These are phyloP conservation scores for Chloranthus sessilifolius DNA, from an alignment of 164 flowering plant genomes.

Conservation along the genomic window DNA sequence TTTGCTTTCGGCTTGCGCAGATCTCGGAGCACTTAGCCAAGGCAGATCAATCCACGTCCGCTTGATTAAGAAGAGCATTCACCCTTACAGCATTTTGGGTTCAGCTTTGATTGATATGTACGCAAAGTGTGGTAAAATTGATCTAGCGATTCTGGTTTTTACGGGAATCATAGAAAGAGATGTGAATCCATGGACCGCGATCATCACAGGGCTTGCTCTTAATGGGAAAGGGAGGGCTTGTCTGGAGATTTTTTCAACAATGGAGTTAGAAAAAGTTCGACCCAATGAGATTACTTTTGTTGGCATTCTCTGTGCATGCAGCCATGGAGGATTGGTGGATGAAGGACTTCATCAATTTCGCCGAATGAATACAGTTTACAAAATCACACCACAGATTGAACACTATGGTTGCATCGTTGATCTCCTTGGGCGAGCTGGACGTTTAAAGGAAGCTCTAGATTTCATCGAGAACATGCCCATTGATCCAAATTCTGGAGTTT, in stretches of 20 bases:
- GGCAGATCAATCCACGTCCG: neutral
- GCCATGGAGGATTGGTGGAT: slow-evolving; percentile 13
- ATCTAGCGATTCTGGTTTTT: slow-evolving; percentile 3
- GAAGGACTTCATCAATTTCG: slow-evolving; percentile 7
- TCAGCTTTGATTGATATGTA: slow-evolving; percentile 25
- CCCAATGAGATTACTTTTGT: slow-evolving; percentile 16
- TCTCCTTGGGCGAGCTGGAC: slow-evolving; percentile 15
- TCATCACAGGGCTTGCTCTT: slow-evolving; percentile 10
- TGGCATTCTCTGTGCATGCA: slow-evolving; percentile 13
- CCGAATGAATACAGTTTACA: neutral
- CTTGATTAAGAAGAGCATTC: neutral
- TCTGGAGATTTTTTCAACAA: slow-evolving; percentile 1
- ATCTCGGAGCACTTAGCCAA: neutral
- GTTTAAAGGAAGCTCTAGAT: slow-evolving; percentile 10
- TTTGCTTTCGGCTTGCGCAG: slow-evolving; percentile 10
- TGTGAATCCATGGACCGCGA: slow-evolving; percentile 13
- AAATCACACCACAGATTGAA: slow-evolving; percentile 6
- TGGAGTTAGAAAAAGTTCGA: slow-evolving; percentile 4
- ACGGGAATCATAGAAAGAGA: neutral
- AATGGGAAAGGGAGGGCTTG: slow-evolving; percentile 9
- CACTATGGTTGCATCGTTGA: slow-evolving; percentile 20
- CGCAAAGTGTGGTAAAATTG: slow-evolving; percentile 27
- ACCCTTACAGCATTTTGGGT: neutral
- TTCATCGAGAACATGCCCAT: slow-evolving; percentile 10
- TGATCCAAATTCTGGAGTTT: slow-evolving; percentile 11